phyloP scores from a whole-genome alignment of 2,329 filamentous ascomycete genomes.

The Cadophora sp. region DNA sequence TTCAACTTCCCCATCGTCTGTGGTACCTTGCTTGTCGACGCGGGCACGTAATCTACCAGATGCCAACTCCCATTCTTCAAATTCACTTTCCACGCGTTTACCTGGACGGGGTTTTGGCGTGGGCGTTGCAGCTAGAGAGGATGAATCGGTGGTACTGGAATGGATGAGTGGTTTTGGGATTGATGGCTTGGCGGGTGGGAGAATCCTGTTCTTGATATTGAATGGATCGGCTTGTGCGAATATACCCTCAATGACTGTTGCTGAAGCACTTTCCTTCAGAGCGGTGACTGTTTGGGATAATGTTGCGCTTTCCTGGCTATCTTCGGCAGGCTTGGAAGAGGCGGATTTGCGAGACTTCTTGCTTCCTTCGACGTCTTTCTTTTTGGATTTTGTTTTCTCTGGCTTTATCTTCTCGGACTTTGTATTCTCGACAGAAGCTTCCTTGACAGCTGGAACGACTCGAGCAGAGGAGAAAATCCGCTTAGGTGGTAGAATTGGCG shows the following conservation, averaged over 20 bases:
- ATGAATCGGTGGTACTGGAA: background rate
- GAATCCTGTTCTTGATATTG: background rate
- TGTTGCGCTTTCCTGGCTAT: background rate
- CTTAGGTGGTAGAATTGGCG: conserved; percentile 3
- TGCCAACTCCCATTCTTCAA: conserved; percentile 34
- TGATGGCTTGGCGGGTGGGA: background rate
- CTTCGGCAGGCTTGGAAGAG: background rate
- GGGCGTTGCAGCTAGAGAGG: background rate
- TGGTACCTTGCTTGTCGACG: conserved; percentile 3
- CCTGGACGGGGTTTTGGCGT: background rate
- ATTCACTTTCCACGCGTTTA: background rate
- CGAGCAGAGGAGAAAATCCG: background rate
- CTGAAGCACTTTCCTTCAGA: conserved; percentile 1
- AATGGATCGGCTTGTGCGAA: conserved; percentile 1
- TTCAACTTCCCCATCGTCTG: conserved; percentile 29
- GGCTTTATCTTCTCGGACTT: background rate
- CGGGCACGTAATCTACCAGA: conserved; percentile 30
- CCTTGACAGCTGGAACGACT: background rate
- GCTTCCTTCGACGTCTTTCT: background rate
- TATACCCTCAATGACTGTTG: conserved; percentile 1
- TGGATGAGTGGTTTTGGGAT: no score
- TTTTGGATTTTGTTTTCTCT: background rate
- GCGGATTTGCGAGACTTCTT: background rate
- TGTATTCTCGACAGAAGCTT: background rate
- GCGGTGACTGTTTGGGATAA: background rate